Evolutionary conservation across 148 eudicot species (phyloP).

Genomic region (Limonium bicolor): DNA sequence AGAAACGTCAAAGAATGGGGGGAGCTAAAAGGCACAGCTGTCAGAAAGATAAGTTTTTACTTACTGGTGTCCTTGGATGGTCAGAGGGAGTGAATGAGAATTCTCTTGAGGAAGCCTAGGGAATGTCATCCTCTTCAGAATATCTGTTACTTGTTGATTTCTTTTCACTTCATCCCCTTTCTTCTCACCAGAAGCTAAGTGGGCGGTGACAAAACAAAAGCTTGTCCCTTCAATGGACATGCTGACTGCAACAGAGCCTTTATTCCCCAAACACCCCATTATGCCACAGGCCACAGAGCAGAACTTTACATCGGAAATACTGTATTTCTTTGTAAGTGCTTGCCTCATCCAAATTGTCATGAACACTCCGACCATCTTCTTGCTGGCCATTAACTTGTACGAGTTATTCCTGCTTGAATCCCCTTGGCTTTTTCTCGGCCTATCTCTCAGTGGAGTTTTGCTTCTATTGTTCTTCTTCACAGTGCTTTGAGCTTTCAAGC

Average conservation of each 20-base stretch:
- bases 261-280: conserved; percentile 54
- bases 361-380: conserved; percentile 68
- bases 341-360: conserved; percentile 47
- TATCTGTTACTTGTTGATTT: conserved; percentile 40
- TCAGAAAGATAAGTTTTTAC: too few relatives aligned
- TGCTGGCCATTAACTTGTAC: conserved; percentile 50
- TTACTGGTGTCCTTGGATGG: conserved; percentile 56
- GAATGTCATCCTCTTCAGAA: conserved; percentile 36
- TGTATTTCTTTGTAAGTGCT: conserved; percentile 20
- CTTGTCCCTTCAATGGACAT: conserved; percentile 45
- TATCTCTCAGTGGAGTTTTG: conserved; percentile 15
- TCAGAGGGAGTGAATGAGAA: conserved; percentile 20
- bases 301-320: conserved; percentile 30
- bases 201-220: conserved; percentile 46
- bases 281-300: conserved; percentile 53
- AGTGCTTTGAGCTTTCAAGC: neutral
- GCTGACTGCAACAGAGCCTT: conserved; percentile 51
- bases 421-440: conserved; percentile 7
- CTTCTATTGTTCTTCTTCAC: conserved; percentile 7
- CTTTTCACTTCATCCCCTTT: conserved; percentile 44
- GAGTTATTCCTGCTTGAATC: conserved; percentile 2
- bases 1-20: too few relatives aligned
- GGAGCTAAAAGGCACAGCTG: too few relatives aligned
- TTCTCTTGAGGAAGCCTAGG: conserved; percentile 19
- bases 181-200: conserved; percentile 62